Conservation (phyloP, 371 early-diverging fungal species). For the Mortierella sp. region DNA sequence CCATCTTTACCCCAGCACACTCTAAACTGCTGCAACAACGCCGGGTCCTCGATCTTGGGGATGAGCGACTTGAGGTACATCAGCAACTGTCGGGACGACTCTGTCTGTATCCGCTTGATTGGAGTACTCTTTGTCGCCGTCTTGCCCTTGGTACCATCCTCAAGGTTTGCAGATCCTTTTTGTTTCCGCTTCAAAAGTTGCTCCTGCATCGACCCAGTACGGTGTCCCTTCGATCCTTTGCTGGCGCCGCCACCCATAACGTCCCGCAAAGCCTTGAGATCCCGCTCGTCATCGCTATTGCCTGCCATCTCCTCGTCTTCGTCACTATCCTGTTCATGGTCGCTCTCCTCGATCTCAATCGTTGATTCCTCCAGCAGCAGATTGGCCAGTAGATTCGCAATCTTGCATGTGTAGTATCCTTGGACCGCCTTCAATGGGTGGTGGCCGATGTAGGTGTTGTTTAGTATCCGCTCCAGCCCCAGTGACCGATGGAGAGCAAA, state of each 20-base stretch:
- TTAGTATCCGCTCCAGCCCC: constrained; percentile 29
- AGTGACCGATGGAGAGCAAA: constrained; percentile 44
- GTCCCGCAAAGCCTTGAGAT: constrained; percentile 24
- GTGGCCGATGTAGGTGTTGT: constrained; percentile 34
- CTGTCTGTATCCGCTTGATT: constrained; percentile 16
- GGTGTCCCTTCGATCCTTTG: not conserved
- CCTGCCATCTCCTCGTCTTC: constrained; percentile 22
- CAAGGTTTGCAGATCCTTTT: constrained; percentile 4
- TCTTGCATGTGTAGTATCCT: constrained; percentile 52
- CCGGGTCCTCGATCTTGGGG: constrained; percentile 34
- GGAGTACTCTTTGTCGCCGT: not conserved
- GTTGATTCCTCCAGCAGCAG: constrained; percentile 51
- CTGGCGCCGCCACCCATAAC: constrained; percentile 21
- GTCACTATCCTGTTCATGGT: constrained; percentile 17
- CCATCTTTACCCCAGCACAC: constrained; percentile 55
- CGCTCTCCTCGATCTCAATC: constrained; percentile 45
- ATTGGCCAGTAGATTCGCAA: constrained; percentile 52
- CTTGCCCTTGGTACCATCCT: not conserved
- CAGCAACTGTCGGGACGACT: constrained; percentile 28
- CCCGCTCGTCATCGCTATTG: constrained; percentile 39
- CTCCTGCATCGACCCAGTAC: constrained; percentile 28
- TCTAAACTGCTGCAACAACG: constrained; percentile 27
- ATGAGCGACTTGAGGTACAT: constrained; percentile 34
- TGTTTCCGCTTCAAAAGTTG: constrained; percentile 22
- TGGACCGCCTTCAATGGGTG: constrained; percentile 47